phyloP scores from a whole-genome alignment of 306 rosid species.

The Cucumis cinereus region DNA sequence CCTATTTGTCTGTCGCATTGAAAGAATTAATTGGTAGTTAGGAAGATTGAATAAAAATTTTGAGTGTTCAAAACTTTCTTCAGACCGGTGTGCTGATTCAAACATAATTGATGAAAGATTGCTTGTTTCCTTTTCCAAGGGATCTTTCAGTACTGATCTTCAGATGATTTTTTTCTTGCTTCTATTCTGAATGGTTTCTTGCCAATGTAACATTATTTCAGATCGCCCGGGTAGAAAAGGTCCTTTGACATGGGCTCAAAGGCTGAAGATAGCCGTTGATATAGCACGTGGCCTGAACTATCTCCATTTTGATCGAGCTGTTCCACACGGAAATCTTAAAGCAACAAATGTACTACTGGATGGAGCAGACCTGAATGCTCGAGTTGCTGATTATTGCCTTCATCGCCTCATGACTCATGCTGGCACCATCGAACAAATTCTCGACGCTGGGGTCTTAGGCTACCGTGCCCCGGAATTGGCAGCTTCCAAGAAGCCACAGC shows the following conservation, averaged over 20 bases:
- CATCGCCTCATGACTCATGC: conserved; percentile 98
- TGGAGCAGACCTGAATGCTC: conserved; percentile 79
- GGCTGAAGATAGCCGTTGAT: conserved; percentile 94
- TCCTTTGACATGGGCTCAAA: conserved; percentile 76
- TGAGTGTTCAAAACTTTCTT: neutral
- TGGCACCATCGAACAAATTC: conserved; percentile 89
- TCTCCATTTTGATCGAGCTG: conserved; percentile 99
- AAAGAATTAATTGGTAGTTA: neutral
- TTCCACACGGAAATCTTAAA: conserved; percentile 93
- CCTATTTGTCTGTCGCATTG: neutral
- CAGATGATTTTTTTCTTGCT: neutral
- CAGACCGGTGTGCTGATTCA: neutral
- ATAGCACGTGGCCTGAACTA: conserved; percentile 99
- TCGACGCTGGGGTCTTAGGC: conserved; percentile 87
- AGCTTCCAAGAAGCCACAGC: conserved; percentile 85
- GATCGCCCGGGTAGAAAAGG: conserved; percentile 96
- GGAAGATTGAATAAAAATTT: neutral
- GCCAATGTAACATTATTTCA: conserved; percentile 13
- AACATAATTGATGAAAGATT: neutral
- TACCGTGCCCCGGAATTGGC: conserved; percentile 95
- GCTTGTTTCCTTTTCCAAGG: neutral
- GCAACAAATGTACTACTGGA: conserved; percentile 84
- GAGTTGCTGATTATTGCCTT: conserved; percentile 94
- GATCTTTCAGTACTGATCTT: neutral
- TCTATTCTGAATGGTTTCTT: neutral